Evolutionary conservation across 768 basidiomycete genomes (phyloP).

Genomic region (Boletus reticuloceps): DNA sequence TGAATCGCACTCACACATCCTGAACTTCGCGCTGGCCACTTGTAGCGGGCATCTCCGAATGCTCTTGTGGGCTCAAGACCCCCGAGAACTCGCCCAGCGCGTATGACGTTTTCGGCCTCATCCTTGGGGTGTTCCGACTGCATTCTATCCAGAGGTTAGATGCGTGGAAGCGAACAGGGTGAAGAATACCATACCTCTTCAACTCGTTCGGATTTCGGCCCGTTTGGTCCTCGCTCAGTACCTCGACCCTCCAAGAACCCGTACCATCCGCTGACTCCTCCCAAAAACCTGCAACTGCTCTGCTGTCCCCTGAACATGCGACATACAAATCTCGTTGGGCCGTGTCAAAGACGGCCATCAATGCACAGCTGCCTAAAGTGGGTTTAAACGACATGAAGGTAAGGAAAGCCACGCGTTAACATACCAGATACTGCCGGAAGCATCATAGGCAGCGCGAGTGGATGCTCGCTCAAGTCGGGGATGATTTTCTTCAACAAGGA

Average conservation of each 20-base stretch:
- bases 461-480: conserved; percentile 69
- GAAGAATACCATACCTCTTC: conserved; percentile 54
- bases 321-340: conserved; percentile 81
- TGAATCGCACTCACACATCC: conserved; percentile 51
- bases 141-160: conserved; percentile 45
- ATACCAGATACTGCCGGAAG: conserved; percentile 76
- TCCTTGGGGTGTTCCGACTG: conserved; percentile 79
- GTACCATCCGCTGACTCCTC: conserved; percentile 60
- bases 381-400: conserved; percentile 11
- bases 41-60: conserved; percentile 89
- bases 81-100: conserved; percentile 80
- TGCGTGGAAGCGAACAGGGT: background rate
- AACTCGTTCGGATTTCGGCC: conserved; percentile 87
- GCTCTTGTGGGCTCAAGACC: conserved; percentile 84
- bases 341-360: conserved; percentile 86
- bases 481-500: conserved; percentile 48
- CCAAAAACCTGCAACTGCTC: conserved; percentile 95
- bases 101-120: conserved; percentile 71
- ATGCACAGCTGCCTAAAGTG: conserved; percentile 77
- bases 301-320: conserved; percentile 89
- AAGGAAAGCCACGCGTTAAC: conserved; percentile 11
- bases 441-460: conserved; percentile 68
- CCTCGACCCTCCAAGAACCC: conserved; percentile 88
- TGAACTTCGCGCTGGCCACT: conserved; percentile 78
- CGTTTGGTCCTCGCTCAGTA: conserved; percentile 95